Evolutionary conservation across 2,329 filamentous ascomycete species (phyloP), one percentile per base, ranked within the genome.

Genomic region (Aspergillus persii): DNA sequence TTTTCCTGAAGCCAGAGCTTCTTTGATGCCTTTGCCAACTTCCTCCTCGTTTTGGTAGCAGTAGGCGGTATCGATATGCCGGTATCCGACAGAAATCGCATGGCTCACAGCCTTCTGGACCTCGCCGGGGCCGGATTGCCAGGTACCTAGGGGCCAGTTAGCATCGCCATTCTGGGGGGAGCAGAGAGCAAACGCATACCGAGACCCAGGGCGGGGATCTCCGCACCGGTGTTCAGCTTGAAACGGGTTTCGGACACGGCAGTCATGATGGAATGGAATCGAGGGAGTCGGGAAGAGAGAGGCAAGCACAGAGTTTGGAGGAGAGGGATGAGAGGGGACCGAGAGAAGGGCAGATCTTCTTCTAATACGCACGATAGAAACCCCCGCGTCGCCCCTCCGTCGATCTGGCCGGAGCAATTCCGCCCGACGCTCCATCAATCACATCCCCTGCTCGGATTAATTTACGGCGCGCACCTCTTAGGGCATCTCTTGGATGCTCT

Each of bases 11-110:
- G 79, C 81, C 69, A 94, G 86, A 31, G 89, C 91, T 57, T 90
- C 87, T 71, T 86, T 85, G 56, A 96, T 83, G 8, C 89, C 92
- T 71, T 87, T 80, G 63, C 92, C 92, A 15, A 96, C 91, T 74
- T 94, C 90, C 51, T 89, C 84, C 77, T 96, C 92, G 74, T 96
- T 78, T 27, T 68, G 65, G 61, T 78, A 78, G 67, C 70, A 72
- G 51, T 71, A 68, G 1, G 76, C 76, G 6, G 66, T 66, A 50
- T 78, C 76, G 58, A 78, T 77, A 66, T 78, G 76, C 41, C 76
- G 69, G 64, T 79, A 79, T 29, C 77, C 77, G 2, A 67, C 65
- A 41, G 68, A 67, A 57, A 89, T 80, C 49, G 87, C 86, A 62
- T 82, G 80, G 51, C 80, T 76, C 41, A 89, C 86, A 31, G 86